Percentiles rank a stretch among this genome's conserved stretches.
Evolutionary conservation across 495 filamentous ascomycete species (phyloP).

Genomic region (Neurospora sp.): DNA sequence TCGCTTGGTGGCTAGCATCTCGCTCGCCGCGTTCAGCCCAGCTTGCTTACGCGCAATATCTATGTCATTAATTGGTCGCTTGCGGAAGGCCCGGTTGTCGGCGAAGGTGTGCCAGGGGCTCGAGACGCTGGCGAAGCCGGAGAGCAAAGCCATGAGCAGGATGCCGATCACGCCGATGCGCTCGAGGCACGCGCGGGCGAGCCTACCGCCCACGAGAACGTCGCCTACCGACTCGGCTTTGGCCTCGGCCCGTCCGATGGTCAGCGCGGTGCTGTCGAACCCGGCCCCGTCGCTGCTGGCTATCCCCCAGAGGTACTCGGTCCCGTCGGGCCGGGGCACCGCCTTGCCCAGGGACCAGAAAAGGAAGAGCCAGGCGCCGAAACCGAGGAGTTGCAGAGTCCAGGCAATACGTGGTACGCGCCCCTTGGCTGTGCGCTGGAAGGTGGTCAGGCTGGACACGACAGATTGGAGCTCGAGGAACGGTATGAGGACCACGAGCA

Average conservation of each 20-base stretch:
- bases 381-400: slow-evolving; percentile 45
- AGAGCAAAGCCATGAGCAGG: slow-evolving; percentile 68
- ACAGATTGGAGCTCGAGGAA: slow-evolving; percentile 60
- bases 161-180: slow-evolving; percentile 73
- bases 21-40: slow-evolving; percentile 62
- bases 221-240: slow-evolving; percentile 6
- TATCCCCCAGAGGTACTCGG: not conserved
- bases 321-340: slow-evolving; percentile 31
- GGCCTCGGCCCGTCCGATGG: slow-evolving; percentile 16
- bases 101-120: slow-evolving; percentile 74
- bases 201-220: slow-evolving; percentile 26
- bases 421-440: slow-evolving; percentile 40
- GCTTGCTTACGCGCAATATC: slow-evolving; percentile 63
- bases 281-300: not conserved
- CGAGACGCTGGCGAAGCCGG: slow-evolving; percentile 73
- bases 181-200: slow-evolving; percentile 66
- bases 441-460: slow-evolving; percentile 41
- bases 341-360: slow-evolving; percentile 69
- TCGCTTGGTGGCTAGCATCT: slow-evolving; percentile 60
- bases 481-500: slow-evolving; percentile 59
- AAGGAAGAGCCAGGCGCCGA: slow-evolving; percentile 50
- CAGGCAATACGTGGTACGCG: slow-evolving; percentile 41
- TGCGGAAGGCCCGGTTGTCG: slow-evolving; percentile 31
- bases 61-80: slow-evolving; percentile 51
- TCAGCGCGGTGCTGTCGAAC: slow-evolving; percentile 19